phyloP scores from a whole-genome alignment of 257 asterid genomes.

The Datura wrightii region DNA sequence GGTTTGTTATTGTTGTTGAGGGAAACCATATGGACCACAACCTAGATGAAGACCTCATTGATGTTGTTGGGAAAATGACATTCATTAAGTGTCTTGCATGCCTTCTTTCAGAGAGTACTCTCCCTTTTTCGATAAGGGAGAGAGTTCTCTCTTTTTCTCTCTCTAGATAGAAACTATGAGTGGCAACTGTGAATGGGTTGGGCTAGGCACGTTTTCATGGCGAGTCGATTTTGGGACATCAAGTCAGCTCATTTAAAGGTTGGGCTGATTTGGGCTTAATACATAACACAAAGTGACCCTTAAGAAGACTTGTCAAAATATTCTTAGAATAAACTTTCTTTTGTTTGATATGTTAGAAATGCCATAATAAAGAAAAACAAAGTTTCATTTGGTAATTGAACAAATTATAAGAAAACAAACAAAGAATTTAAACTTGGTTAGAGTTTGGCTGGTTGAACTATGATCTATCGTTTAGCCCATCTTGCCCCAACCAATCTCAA shows the following conservation, averaged over 20 bases:
- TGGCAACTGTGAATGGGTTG: neutral
- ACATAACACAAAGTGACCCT: neutral
- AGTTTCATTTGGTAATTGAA: neutral
- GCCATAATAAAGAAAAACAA: constrained; percentile 18
- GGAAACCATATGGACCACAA: neutral
- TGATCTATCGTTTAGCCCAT: neutral
- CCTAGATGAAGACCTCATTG: neutral
- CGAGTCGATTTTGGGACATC: neutral
- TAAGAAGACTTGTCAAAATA: neutral
- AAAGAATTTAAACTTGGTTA: neutral
- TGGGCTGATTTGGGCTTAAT: neutral
- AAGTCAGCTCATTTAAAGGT: neutral
- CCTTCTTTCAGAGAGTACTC: neutral
- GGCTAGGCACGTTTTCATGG: neutral
- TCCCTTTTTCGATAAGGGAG: neutral
- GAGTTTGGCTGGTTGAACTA: constrained; percentile 5
- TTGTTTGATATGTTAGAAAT: constrained; percentile 12
- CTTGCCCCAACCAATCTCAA: neutral
- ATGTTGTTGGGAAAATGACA: neutral
- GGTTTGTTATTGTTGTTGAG: no score
- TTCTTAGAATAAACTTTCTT: neutral
- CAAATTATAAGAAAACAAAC: neutral
- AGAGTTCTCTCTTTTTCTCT: neutral
- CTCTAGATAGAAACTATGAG: neutral
- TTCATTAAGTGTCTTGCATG: neutral